These are phyloP conservation scores for Purshia tridentata DNA, from an alignment of 306 rosid genomes.

Conservation along the genomic window DNA sequence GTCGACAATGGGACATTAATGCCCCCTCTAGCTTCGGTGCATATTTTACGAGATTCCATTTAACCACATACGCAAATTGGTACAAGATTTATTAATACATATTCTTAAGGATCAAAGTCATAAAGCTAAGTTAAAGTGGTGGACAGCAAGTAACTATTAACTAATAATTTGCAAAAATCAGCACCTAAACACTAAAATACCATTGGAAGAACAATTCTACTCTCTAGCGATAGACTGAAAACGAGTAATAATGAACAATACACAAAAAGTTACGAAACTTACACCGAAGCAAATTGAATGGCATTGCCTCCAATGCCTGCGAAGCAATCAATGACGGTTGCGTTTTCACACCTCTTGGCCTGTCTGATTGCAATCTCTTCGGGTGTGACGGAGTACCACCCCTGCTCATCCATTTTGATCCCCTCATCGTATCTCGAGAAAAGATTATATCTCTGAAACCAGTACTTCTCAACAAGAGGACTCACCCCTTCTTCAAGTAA, in stretches of 20 bases:
- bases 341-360: slow-evolving; percentile 24
- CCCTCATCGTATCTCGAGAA: slow-evolving; percentile 40
- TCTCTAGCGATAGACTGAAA: neutral
- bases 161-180: neutral
- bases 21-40: neutral
- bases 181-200: neutral
- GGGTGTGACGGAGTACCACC: slow-evolving; percentile 42
- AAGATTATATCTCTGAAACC: slow-evolving; percentile 33
- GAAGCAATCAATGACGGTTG: slow-evolving; percentile 36
- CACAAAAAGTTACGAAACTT: neutral
- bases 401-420: slow-evolving; percentile 39
- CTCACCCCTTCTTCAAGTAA: slow-evolving; percentile 18
- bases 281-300: slow-evolving; percentile 39
- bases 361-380: slow-evolving; percentile 40
- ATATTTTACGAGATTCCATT: neutral
- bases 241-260: neutral
- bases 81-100: neutral
- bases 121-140: neutral
- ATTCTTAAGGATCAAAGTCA: neutral
- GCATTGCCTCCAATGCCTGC: slow-evolving; percentile 40
- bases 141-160: neutral
- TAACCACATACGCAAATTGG: neutral
- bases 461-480: slow-evolving; percentile 32
- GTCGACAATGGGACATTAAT: neutral
- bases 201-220: neutral